Conservation (phyloP, 148 eudicot genomes). For the Fagopyrum esculentum region DNA sequence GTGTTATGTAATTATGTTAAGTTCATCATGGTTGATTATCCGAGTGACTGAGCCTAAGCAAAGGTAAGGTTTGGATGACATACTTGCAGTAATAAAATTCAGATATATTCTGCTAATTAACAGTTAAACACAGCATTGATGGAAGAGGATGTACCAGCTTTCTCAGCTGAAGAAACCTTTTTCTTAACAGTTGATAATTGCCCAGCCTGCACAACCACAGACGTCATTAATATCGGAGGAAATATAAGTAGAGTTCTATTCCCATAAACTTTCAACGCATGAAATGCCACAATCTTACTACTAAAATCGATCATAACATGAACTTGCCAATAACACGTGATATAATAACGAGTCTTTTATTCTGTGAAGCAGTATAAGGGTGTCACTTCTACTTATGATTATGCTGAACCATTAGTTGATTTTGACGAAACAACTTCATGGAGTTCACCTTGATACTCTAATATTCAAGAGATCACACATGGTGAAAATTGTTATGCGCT, state of each 20-base stretch:
- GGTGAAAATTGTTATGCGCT: too few species aligned
- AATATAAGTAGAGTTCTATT: neutral
- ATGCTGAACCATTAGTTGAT: neutral
- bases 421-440: neutral
- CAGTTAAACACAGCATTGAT: neutral
- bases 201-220: conserved; percentile 2
- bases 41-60: neutral
- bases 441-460: neutral
- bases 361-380: neutral
- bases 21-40: neutral
- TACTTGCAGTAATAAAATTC: neutral
- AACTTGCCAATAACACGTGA: neutral
- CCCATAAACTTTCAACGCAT: neutral
- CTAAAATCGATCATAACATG: neutral
- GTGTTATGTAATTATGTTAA: neutral
- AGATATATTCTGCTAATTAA: neutral
- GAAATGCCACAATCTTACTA: neutral
- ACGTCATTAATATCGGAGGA: neutral
- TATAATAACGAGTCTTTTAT: neutral
- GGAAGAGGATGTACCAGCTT: conserved; percentile 10
- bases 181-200: conserved; percentile 4
- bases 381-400: neutral
- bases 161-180: conserved; percentile 3
- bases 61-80: neutral
- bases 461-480: too few species aligned